phyloP scores from a whole-genome alignment of 306 rosid species.

The Acacia melanoxylon region DNA sequence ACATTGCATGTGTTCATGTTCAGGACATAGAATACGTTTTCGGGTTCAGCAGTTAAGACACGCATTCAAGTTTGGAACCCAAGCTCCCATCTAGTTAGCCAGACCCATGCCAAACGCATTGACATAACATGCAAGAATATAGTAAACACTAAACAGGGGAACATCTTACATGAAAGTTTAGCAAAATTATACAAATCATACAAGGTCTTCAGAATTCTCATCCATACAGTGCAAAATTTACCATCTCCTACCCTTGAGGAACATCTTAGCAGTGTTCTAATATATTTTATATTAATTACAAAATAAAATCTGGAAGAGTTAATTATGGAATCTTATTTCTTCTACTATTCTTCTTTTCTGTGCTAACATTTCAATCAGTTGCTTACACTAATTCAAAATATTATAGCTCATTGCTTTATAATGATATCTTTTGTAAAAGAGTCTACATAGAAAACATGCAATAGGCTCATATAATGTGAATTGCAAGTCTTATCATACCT shows the following conservation, averaged over 20 bases:
- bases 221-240: not conserved
- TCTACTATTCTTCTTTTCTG: not conserved
- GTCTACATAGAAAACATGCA: not conserved
- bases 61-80: not conserved
- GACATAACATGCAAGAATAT: not conserved
- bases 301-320: not conserved
- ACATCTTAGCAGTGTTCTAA: not conserved
- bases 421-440: not conserved
- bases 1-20: not conserved
- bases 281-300: no score
- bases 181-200: not conserved
- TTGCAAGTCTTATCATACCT: constrained; percentile 48
- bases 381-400: not conserved
- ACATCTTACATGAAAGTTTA: not conserved
- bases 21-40: not conserved
- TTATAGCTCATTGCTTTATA: not conserved
- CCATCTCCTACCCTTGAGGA: not conserved
- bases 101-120: not conserved
- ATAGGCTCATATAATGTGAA: not conserved
- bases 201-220: not conserved
- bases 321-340: not conserved
- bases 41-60: not conserved
- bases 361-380: not conserved
- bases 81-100: not conserved
- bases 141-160: not conserved